Evolutionary conservation across 352 stramenopile genomes (phyloP).

Genomic region (Phytopythium boreale): DNA sequence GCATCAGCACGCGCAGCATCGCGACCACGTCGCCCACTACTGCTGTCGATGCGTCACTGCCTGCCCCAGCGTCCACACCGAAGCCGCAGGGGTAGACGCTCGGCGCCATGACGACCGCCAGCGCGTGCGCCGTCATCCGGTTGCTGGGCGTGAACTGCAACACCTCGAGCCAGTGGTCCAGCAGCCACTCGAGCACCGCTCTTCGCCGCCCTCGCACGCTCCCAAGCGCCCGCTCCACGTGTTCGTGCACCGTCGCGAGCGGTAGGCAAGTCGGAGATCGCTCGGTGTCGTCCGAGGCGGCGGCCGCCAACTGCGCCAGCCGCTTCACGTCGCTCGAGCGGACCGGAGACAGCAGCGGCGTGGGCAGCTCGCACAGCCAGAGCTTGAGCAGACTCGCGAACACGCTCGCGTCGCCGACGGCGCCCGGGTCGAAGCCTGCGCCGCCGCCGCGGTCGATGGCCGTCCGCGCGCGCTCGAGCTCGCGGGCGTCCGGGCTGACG

Average conservation of each 20-base stretch:
- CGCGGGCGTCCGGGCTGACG: slow-evolving; percentile 39
- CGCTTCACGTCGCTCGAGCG: neutral
- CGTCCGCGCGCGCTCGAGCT: slow-evolving; percentile 35
- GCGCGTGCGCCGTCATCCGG: slow-evolving; percentile 46
- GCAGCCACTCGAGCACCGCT: slow-evolving; percentile 55
- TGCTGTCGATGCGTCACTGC: neutral
- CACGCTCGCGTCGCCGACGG: slow-evolving; percentile 40
- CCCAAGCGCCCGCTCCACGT: neutral
- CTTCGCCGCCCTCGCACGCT: neutral
- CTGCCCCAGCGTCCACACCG: neutral
- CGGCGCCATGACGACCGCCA: slow-evolving; percentile 55
- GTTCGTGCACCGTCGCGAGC: slow-evolving; percentile 7
- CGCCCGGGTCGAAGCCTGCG: slow-evolving; percentile 25
- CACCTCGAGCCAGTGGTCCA: slow-evolving; percentile 66
- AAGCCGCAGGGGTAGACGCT: slow-evolving; percentile 41
- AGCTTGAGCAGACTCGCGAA: slow-evolving; percentile 60
- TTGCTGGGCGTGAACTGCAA: slow-evolving; percentile 28
- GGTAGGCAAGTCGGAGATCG: neutral
- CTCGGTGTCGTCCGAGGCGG: slow-evolving; percentile 13
- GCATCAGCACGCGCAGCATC: slow-evolving; percentile 35
- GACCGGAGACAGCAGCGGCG: slow-evolving; percentile 22
- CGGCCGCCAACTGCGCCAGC: slow-evolving; percentile 14
- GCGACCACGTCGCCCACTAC: slow-evolving; percentile 24
- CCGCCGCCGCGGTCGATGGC: slow-evolving; percentile 47
- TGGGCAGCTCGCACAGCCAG: slow-evolving; percentile 59